Percentiles rank a stretch among this genome's conserved stretches.
These are phyloP conservation scores for Fragaria iinumae DNA, from an alignment of 306 rosid species.

Conservation along the genomic window DNA sequence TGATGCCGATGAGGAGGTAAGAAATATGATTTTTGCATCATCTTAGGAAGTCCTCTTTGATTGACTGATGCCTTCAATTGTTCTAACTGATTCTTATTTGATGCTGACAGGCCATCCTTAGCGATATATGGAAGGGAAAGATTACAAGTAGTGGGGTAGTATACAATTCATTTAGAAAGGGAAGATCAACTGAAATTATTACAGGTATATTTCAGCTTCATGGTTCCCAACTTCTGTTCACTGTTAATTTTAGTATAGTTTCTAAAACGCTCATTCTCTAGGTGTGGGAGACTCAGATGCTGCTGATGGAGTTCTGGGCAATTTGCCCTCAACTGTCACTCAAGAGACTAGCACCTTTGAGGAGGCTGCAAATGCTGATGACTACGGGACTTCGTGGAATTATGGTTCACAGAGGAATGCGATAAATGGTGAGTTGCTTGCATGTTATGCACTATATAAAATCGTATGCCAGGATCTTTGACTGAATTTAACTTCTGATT, in stretches of 20 bases:
- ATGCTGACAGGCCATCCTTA: slow-evolving; percentile 36
- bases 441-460: neutral
- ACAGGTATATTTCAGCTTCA: slow-evolving; percentile 33
- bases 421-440: slow-evolving; percentile 30
- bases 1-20: slow-evolving; percentile 51
- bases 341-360: slow-evolving; percentile 22
- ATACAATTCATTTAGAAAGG: slow-evolving; percentile 36
- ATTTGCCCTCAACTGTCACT: slow-evolving; percentile 21
- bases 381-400: slow-evolving; percentile 28
- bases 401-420: slow-evolving; percentile 24
- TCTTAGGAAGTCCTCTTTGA: neutral
- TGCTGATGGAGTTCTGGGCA: slow-evolving; percentile 28
- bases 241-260: neutral
- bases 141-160: slow-evolving; percentile 45
- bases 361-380: slow-evolving; percentile 28
- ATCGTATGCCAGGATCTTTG: neutral
- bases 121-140: slow-evolving; percentile 54
- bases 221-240: slow-evolving; percentile 8
- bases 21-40: neutral
- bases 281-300: slow-evolving; percentile 37
- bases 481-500: slow-evolving; percentile 1
- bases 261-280: slow-evolving; percentile 9
- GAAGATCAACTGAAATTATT: slow-evolving; percentile 33
- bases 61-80: slow-evolving; percentile 3
- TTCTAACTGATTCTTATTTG: slow-evolving; percentile 6